Conservation (phyloP, 2,329 filamentous ascomycete genomes). For the Ophiostoma quercus region DNA sequence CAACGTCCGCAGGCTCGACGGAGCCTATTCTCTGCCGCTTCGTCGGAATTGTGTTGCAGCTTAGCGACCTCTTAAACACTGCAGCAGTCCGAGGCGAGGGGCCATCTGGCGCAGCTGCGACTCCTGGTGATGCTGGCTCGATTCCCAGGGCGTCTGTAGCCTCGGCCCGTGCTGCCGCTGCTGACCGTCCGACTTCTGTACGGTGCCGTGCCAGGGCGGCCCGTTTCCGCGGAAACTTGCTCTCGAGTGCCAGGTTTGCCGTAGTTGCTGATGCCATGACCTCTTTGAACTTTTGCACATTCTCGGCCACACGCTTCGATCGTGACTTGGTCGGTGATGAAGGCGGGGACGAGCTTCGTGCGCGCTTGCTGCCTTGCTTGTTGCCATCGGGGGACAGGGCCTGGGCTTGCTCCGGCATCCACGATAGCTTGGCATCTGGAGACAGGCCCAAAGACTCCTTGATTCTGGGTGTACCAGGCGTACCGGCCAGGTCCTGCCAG, state of each 20-base stretch:
- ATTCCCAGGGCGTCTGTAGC: not conserved
- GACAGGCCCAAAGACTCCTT: constrained; percentile 47
- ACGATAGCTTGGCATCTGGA: constrained; percentile 57
- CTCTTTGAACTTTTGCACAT: constrained; percentile 54
- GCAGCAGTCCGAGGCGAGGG: constrained; percentile 21
- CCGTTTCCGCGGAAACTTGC: constrained; percentile 30
- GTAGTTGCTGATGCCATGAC: constrained; percentile 62
- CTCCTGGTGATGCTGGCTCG: not conserved
- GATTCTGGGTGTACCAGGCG: constrained; percentile 33
- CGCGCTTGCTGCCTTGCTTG: constrained; percentile 58
- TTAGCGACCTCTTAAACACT: constrained; percentile 57
- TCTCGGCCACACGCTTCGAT: constrained; percentile 44
- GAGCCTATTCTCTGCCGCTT: constrained; percentile 37
- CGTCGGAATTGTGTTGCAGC: constrained; percentile 61
- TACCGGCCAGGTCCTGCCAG: constrained; percentile 55
- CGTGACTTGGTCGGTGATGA: constrained; percentile 58
- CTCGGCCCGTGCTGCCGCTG: not conserved
- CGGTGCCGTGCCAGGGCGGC: constrained; percentile 34
- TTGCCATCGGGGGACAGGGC: constrained; percentile 33
- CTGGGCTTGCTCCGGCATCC: constrained; percentile 49
- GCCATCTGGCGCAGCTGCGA: constrained; percentile 32
- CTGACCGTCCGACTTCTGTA: constrained; percentile 17
- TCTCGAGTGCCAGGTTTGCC: constrained; percentile 16
- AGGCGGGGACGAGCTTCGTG: constrained; percentile 66
- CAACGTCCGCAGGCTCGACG: not conserved